phyloP scores from a whole-genome alignment of 129 eudicot genomes.

The sunflower (Helianthus annuus) region DNA sequence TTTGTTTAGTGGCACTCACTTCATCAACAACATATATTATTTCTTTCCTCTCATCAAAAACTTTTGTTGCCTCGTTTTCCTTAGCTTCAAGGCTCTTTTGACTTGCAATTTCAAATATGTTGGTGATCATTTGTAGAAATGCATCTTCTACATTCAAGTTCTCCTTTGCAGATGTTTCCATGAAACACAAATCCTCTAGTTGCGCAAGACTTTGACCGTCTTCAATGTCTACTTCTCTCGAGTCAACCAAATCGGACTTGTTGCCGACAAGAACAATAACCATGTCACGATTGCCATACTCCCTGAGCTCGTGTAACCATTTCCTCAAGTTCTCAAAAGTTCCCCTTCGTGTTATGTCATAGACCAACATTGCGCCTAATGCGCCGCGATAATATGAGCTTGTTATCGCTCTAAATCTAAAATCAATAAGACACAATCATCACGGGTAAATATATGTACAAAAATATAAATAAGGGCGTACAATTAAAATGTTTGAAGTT shows the following conservation, averaged over 20 bases:
- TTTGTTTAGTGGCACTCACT: conserved; percentile 69
- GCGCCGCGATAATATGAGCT: conserved; percentile 86
- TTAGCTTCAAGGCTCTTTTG: conserved; percentile 56
- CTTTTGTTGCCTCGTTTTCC: conserved; percentile 25
- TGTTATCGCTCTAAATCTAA: conserved; percentile 76
- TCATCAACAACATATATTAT: conserved; percentile 57
- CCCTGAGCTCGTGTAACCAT: conserved; percentile 69
- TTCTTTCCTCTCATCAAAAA: conserved; percentile 49
- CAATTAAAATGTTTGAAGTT: no score
- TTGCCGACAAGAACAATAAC: conserved; percentile 75
- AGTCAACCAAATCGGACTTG: conserved; percentile 56
- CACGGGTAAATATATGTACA: not conserved
- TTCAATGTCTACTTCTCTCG: conserved; percentile 56
- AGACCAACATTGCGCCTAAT: conserved; percentile 68
- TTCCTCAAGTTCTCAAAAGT: conserved; percentile 65
- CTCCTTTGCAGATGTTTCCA: conserved; percentile 81
- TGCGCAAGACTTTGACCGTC: conserved; percentile 72
- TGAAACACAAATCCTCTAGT: conserved; percentile 59
- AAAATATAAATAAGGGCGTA: not conserved
- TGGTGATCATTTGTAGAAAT: conserved; percentile 70
- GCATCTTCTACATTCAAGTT: conserved; percentile 76
- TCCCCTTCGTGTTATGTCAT: conserved; percentile 66
- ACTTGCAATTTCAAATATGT: conserved; percentile 53
- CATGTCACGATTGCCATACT: conserved; percentile 63
- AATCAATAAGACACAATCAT: not conserved